Percentiles rank a stretch among this genome's conserved stretches.
Evolutionary conservation across 257 asterid species (phyloP).

Genomic region (Parsonsia alboflavescens): DNA sequence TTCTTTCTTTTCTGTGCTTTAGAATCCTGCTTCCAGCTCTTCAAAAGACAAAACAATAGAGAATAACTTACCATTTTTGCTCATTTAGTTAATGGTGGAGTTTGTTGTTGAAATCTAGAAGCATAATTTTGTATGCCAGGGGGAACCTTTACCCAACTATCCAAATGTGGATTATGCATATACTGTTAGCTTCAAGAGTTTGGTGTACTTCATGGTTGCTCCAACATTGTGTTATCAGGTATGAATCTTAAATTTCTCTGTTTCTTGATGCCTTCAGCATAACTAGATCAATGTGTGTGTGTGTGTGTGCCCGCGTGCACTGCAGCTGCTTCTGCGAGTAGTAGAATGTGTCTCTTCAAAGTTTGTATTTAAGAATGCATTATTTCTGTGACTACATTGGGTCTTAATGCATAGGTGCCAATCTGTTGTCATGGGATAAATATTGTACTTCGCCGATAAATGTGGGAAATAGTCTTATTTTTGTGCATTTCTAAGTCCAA

Average conservation of each 20-base stretch:
- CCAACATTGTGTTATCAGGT: conserved; percentile 99
- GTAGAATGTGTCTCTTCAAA: background rate
- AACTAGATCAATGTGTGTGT: too few relatives aligned
- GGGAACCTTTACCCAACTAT: conserved; percentile 46
- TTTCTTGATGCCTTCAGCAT: background rate
- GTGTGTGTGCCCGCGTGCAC: too few relatives aligned
- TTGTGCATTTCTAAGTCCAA: background rate
- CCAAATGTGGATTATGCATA: conserved; percentile 52
- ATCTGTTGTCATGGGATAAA: background rate
- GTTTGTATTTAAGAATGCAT: background rate
- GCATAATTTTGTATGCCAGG: conserved; percentile 35
- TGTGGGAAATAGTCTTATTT: background rate
- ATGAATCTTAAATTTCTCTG: background rate
- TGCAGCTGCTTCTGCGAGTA: background rate
- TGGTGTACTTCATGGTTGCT: conserved; percentile 87
- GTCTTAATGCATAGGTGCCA: background rate
- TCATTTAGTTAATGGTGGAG: background rate
- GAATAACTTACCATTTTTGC: background rate
- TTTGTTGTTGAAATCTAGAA: background rate
- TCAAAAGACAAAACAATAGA: background rate
- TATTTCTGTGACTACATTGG: background rate
- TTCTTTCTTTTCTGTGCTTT: background rate
- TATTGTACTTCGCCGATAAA: background rate
- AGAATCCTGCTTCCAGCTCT: background rate
- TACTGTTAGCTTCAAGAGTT: conserved; percentile 63